Base-by-base conservation (phyloP, 1,284 basidiomycete genomes). In the Malassezia vespertilionis region DNA sequence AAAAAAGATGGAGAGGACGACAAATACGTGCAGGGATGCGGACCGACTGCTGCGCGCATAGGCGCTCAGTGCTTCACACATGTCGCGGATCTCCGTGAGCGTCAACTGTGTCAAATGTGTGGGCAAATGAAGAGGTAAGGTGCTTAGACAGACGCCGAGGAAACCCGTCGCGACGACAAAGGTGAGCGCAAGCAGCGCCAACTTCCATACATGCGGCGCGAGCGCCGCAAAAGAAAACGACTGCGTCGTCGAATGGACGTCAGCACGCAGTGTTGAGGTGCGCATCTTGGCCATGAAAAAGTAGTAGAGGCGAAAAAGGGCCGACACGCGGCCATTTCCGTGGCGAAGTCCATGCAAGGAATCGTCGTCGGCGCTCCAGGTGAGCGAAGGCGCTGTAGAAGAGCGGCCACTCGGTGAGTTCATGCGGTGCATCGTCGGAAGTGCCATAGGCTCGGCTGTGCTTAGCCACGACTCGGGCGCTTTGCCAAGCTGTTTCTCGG, bases 101-200 rank as follows among this genome's bases (percentile, higher is more conserved):
- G 61, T 67, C 14, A 70, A 53, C 27, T 57, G 49, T n/a, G 65
- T 54, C 38, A 70, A 50, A 43, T 69, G 58, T 33, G 56, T 55
- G 2, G 67, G 67, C 22, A 70, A 44, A 12, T 48, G 53, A 10
- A 70, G 48, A 7, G 67, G 67, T n/a, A 70, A 37, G 2, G 64
- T 69, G 2, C 58, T 58, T 31, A 70, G 54, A 41, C 57, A 56
- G 23, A 61, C 40, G 22, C 65, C 46, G 35, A 70, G 48, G 44
- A 57, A 46, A 20, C 53, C 46, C 2, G 67, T 70, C 2, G 65
- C 63, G 20, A 50, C 42, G 22, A 58, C 54, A 39, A 70, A 68
- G 33, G 57, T 47, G 33, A 51, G 24, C 9, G 54, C 51, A 7
- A 69, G 55, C 39, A 61, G 52, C 7, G 48, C 35, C 3, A 68